Conservation (phyloP, 2,329 filamentous ascomycete species). For the Aspergillus sp. region DNA sequence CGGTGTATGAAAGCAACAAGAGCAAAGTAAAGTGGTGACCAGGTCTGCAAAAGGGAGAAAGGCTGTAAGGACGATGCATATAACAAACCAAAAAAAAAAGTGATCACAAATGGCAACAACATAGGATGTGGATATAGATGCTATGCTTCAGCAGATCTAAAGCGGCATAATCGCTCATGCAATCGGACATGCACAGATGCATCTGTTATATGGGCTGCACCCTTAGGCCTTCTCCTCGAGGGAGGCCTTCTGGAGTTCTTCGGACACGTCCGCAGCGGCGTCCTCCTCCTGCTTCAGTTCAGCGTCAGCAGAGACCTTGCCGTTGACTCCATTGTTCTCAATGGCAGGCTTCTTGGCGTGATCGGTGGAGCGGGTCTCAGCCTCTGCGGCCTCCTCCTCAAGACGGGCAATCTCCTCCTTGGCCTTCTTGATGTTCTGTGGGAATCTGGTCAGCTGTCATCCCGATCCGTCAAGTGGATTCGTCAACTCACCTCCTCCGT, state of each 20-base stretch:
- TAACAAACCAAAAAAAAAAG: conserved; percentile 12
- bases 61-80: conserved; percentile 1
- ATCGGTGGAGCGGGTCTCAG: conserved; percentile 46
- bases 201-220: conserved; percentile 7
- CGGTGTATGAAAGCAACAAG: neutral
- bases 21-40: neutral
- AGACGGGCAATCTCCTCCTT: conserved; percentile 92
- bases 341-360: conserved; percentile 53
- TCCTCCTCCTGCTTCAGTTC: conserved; percentile 58
- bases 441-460: conserved; percentile 20
- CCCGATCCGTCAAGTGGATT: neutral
- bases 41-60: conserved; percentile 1
- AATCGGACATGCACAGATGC: conserved; percentile 13
- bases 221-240: conserved; percentile 54
- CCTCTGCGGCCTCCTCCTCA: conserved; percentile 59
- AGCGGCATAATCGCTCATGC: conserved; percentile 19
- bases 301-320: conserved; percentile 50
- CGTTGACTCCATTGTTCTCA: conserved; percentile 53
- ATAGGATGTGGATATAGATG: conserved; percentile 16
- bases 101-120: conserved; percentile 13
- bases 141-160: conserved; percentile 23
- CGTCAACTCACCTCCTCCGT: conserved; percentile 74
- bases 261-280: conserved; percentile 56
- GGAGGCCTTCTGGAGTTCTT: conserved; percentile 59
- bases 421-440: conserved; percentile 91